Evolutionary conservation across 305 asterid genomes (phyloP).

Genomic region (Withania somnifera): DNA sequence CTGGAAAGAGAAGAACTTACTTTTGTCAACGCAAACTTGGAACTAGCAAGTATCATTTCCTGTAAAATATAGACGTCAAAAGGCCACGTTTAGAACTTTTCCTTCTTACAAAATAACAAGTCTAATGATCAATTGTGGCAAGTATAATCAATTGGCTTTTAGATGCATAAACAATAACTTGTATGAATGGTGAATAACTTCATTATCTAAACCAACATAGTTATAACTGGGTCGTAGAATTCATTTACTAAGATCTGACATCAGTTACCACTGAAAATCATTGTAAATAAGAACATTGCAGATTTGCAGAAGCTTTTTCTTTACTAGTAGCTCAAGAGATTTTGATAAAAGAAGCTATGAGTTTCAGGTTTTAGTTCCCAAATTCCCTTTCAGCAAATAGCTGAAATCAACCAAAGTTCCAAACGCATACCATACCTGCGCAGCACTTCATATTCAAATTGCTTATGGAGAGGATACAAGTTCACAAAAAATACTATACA

Average conservation of each 20-base stretch:
- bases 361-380: not conserved
- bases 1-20: conserved; percentile 25
- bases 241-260: not conserved
- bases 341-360: not conserved
- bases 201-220: not conserved
- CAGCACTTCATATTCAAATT: not conserved
- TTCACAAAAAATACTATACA: not conserved
- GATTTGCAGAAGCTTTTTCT: not conserved
- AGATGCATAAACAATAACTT: not conserved
- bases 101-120: conserved; percentile 4
- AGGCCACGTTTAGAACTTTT: not conserved
- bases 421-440: not conserved
- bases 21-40: conserved; percentile 32
- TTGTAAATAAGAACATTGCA: not conserved
- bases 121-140: not conserved
- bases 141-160: not conserved
- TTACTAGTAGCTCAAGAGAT: not conserved
- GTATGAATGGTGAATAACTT: not conserved
- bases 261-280: not conserved
- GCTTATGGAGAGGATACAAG: not conserved
- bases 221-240: not conserved
- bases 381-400: not conserved
- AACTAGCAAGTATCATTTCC: conserved; percentile 91
- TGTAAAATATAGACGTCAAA: conserved; percentile 23
- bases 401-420: not conserved